phyloP scores from a whole-genome alignment of 768 basidiomycete genomes.

The Tylopilus sp. region DNA sequence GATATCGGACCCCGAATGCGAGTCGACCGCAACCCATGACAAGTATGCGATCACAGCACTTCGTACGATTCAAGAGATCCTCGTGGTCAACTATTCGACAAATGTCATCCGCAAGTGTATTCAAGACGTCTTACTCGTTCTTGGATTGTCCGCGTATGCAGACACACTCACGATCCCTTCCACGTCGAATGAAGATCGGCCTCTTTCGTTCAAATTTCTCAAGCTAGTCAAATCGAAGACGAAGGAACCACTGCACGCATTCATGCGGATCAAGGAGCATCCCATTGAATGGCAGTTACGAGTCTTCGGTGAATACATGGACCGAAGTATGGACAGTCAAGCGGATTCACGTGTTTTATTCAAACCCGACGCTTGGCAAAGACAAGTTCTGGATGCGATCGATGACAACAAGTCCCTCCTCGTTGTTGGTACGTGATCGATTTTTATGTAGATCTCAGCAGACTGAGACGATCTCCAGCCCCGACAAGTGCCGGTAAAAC shows the following conservation, averaged over 20 bases:
- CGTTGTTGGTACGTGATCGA: constrained; percentile 52
- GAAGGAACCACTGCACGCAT: constrained; percentile 38
- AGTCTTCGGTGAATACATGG: constrained; percentile 70
- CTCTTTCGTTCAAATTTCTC: constrained; percentile 49
- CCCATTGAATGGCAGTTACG: constrained; percentile 65
- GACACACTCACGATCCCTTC: constrained; percentile 14
- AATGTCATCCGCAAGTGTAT: constrained; percentile 34
- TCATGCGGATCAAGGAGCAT: constrained; percentile 55
- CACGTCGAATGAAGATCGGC: constrained; percentile 21
- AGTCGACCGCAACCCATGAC: constrained; percentile 41
- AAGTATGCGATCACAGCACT: constrained; percentile 44
- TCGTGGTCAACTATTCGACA: constrained; percentile 32
- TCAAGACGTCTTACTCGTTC: constrained; percentile 35
- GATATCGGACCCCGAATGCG: constrained; percentile 44
- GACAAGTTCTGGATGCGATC: constrained; percentile 59
- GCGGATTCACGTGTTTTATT: constrained; percentile 58
- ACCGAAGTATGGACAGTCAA: constrained; percentile 63
- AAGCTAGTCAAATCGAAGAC: constrained; percentile 51
- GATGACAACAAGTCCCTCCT: constrained; percentile 58
- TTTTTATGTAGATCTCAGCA: too few species aligned
- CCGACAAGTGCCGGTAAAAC: constrained; percentile 76
- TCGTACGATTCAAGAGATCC: constrained; percentile 45
- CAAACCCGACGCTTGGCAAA: constrained; percentile 70
- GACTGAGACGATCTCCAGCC: constrained; percentile 44
- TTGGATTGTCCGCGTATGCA: constrained; percentile 47